Conservation (phyloP, 371 early-diverging fungal species). For the Mortierella sp. region DNA sequence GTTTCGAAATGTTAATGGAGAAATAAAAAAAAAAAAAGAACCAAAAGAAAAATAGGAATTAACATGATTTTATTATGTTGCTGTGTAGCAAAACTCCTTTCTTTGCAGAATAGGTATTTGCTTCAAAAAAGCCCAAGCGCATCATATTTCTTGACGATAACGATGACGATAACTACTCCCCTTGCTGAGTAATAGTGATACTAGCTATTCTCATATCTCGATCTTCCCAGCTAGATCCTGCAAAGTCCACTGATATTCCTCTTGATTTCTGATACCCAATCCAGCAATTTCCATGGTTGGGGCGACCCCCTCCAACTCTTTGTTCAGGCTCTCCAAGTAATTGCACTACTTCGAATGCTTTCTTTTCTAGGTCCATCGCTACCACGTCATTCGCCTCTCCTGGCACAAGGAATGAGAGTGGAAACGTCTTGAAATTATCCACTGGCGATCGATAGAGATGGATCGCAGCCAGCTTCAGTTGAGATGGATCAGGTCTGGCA, state of each 20-base stretch:
- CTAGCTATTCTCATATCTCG: constrained; percentile 20
- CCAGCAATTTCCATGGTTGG: constrained; percentile 48
- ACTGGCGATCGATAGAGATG: constrained; percentile 32
- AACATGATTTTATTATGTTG: too few species aligned
- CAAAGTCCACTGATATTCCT: constrained; percentile 29
- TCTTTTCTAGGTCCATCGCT: constrained; percentile 26
- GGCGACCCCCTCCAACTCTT: constrained; percentile 39
- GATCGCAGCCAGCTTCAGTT: constrained; percentile 30
- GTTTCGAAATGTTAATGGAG: background rate
- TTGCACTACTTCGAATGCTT: constrained; percentile 29
- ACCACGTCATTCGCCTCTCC: background rate
- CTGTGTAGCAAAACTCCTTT: too few species aligned
- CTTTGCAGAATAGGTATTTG: too few species aligned
- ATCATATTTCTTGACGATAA: too few species aligned
- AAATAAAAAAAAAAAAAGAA: background rate
- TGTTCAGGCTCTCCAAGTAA: constrained; percentile 47
- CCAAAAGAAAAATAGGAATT: too few species aligned
- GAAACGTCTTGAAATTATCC: constrained; percentile 44
- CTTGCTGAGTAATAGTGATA: constrained; percentile 12
- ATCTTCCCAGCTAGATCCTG: constrained; percentile 29
- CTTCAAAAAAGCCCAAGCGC: too few species aligned
- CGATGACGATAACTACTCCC: too few species aligned
- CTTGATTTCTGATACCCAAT: constrained; percentile 31
- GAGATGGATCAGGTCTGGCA: constrained; percentile 7
- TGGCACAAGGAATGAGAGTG: constrained; percentile 16